phyloP scores from a whole-genome alignment of 495 filamentous ascomycete genomes.

The Poronia punctata region DNA sequence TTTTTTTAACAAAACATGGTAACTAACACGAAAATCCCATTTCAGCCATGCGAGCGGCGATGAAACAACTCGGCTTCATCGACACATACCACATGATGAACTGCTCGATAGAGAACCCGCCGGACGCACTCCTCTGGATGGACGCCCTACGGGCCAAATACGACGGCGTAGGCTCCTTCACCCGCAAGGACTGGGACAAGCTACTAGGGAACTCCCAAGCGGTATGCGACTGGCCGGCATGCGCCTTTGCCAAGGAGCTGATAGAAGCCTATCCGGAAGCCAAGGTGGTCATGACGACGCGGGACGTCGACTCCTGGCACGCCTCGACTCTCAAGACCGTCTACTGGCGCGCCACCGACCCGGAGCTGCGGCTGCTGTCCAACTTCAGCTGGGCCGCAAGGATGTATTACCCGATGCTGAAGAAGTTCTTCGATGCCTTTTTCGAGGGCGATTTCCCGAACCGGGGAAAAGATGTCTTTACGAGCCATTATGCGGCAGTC shows the following conservation, averaged over 20 bases:
- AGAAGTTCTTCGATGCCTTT: slow-evolving; percentile 49
- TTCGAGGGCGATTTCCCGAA: slow-evolving; percentile 22
- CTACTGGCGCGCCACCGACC: slow-evolving; percentile 48
- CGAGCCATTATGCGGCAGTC: slow-evolving; percentile 23
- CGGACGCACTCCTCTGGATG: slow-evolving; percentile 59
- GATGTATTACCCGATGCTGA: slow-evolving; percentile 55
- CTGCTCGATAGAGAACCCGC: slow-evolving; percentile 58
- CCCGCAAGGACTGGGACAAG: slow-evolving; percentile 59
- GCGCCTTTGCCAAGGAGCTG: slow-evolving; percentile 58
- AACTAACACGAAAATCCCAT: background rate
- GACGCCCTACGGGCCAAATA: slow-evolving; percentile 61
- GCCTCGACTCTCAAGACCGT: slow-evolving; percentile 38
- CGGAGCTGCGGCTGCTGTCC: slow-evolving; percentile 46
- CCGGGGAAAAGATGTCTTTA: slow-evolving; percentile 17
- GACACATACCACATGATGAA: slow-evolving; percentile 68
- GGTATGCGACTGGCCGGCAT: slow-evolving; percentile 60
- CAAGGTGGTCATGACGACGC: slow-evolving; percentile 57
- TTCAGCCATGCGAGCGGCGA: slow-evolving; percentile 52
- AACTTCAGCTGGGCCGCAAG: slow-evolving; percentile 50
- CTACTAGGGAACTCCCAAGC: slow-evolving; percentile 56
- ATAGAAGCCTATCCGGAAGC: slow-evolving; percentile 65
- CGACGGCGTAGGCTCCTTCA: slow-evolving; percentile 53
- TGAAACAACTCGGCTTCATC: slow-evolving; percentile 54
- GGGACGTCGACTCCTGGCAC: slow-evolving; percentile 47
- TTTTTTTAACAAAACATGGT: background rate